Evolutionary conservation across 768 basidiomycete genomes (phyloP).

Genomic region (Lentinus tigrinus): DNA sequence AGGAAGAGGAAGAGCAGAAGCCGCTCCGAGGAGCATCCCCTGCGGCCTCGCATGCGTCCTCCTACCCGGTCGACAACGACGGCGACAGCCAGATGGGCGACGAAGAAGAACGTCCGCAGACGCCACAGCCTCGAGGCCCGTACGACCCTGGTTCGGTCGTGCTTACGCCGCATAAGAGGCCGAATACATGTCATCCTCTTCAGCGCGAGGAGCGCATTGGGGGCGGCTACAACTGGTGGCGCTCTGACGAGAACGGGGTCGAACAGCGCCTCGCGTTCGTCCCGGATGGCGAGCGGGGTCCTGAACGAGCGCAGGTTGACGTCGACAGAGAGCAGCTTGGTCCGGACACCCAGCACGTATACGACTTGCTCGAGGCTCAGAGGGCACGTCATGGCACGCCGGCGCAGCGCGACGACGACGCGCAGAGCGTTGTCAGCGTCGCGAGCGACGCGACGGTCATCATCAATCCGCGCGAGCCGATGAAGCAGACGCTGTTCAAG

Average conservation of each 20-base stretch:
- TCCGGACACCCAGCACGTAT: not conserved
- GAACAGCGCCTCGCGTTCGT: constrained; percentile 3
- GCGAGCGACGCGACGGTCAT: not conserved
- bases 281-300: not conserved
- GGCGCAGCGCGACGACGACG: constrained; percentile 4
- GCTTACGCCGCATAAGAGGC: constrained; percentile 12
- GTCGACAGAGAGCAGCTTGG: not conserved
- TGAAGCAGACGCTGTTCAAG: constrained; percentile 2
- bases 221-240: constrained; percentile 5
- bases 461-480: constrained; percentile 7
- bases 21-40: not conserved
- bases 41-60: not conserved
- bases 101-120: constrained; percentile 7
- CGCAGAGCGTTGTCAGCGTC: constrained; percentile 1
- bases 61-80: constrained; percentile 1
- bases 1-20: not conserved
- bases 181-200: not conserved
- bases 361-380: not conserved
- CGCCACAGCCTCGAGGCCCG: constrained; percentile 1
- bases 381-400: not conserved
- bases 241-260: constrained; percentile 2
- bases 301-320: not conserved
- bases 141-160: constrained; percentile 19
- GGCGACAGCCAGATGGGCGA: constrained; percentile 14
- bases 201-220: constrained; percentile 2